A percentile compares a stretch with the other conserved stretches of the same genome.
Conservation (phyloP, 305 asterid genomes). For the Andrographis paniculata region DNA sequence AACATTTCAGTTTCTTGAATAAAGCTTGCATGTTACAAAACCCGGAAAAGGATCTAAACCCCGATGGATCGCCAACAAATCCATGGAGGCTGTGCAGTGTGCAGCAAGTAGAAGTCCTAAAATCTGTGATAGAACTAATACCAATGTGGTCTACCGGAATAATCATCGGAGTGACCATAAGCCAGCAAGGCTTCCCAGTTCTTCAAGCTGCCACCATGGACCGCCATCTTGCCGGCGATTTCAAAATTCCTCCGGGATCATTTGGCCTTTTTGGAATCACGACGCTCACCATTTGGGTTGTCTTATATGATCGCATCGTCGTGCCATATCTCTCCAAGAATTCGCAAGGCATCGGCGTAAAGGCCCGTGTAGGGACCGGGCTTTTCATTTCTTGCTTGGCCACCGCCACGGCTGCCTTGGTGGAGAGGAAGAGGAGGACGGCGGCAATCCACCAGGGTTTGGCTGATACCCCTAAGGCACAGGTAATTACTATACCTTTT, state of each 20-base stretch:
- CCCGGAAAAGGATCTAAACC: slow-evolving; percentile 31
- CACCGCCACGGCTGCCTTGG: slow-evolving; percentile 38
- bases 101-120: slow-evolving; percentile 57
- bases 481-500: slow-evolving; percentile 21
- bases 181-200: slow-evolving; percentile 48
- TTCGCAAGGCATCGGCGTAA: slow-evolving; percentile 42
- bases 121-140: slow-evolving; percentile 41
- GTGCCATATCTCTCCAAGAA: slow-evolving; percentile 41
- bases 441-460: slow-evolving; percentile 41
- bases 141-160: slow-evolving; percentile 77
- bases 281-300: slow-evolving; percentile 46
- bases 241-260: slow-evolving; percentile 55
- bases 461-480: slow-evolving; percentile 18
- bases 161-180: slow-evolving; percentile 39
- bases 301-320: slow-evolving; percentile 45
- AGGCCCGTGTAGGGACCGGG: slow-evolving; percentile 54
- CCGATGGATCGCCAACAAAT: slow-evolving; percentile 39
- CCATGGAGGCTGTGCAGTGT: slow-evolving; percentile 56
- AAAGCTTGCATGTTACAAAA: slow-evolving; percentile 49
- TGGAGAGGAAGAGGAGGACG: slow-evolving; percentile 43
- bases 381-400: slow-evolving; percentile 48
- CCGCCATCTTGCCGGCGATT: slow-evolving; percentile 31
- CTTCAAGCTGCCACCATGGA: slow-evolving; percentile 55
- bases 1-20: slow-evolving; percentile 36
- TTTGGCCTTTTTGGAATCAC: slow-evolving; percentile 34